Conservation (phyloP, 192 early-diverging fungal genomes). For the Pecoramyces ruminantium region DNA sequence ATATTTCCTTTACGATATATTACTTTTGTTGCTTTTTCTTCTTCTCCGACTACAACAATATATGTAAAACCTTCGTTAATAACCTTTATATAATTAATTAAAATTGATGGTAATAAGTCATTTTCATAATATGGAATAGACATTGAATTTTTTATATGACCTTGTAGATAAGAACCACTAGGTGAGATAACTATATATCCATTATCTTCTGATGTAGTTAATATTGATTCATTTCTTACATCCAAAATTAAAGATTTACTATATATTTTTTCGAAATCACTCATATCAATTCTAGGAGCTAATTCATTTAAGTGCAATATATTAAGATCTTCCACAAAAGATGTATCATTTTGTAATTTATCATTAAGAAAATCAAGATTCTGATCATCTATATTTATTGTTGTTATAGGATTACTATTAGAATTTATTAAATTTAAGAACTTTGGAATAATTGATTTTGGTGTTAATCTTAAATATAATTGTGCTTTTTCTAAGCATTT, state of each 20-base stretch:
- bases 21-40: background rate
- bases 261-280: background rate
- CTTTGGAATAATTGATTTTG: background rate
- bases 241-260: background rate
- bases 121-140: background rate
- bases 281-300: background rate
- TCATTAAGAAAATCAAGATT: background rate
- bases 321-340: background rate
- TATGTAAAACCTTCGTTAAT: background rate
- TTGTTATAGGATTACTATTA: no score
- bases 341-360: background rate
- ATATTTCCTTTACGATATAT: no score
- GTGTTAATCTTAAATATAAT: background rate
- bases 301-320: background rate
- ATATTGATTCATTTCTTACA: background rate
- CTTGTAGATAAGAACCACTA: background rate
- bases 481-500: background rate
- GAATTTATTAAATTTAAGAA: background rate
- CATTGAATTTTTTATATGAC: background rate
- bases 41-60: background rate
- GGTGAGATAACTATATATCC: background rate
- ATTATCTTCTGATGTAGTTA: background rate
- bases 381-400: no score
- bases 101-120: background rate
- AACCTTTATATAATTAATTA: background rate